These are phyloP conservation scores for Penicillium psychrofluorescens DNA, from an alignment of 495 filamentous ascomycete species.

Conservation along the genomic window DNA sequence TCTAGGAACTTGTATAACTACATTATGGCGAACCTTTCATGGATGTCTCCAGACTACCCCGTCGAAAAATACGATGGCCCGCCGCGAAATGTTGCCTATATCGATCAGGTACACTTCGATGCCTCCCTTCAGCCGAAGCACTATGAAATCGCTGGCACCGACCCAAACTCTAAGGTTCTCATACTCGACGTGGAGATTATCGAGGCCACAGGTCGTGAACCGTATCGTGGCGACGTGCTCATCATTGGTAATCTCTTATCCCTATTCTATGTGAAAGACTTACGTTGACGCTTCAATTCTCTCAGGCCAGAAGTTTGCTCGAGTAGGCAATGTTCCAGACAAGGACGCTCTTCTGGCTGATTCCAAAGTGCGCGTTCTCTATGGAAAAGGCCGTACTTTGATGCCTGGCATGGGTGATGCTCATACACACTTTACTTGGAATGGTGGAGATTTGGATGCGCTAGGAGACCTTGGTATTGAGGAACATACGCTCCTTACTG, in stretches of 20 bases:
- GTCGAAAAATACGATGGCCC: conserved; percentile 1
- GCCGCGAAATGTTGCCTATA: conserved; percentile 3
- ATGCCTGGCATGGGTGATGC: conserved; percentile 44
- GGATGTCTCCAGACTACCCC: conserved; percentile 3
- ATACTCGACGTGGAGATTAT: conserved; percentile 43
- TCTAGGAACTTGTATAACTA: not conserved
- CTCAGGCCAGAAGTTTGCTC: conserved; percentile 26
- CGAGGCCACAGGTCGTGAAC: conserved; percentile 37
- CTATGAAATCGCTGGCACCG: conserved; percentile 25
- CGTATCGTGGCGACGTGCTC: conserved; percentile 42
- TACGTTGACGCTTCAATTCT: not conserved
- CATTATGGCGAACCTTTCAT: conserved; percentile 1
- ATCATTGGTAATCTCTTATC: conserved; percentile 25
- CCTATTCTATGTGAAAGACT: not conserved
- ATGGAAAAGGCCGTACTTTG: conserved; percentile 35
- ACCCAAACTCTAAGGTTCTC: conserved; percentile 28
- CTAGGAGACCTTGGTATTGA: conserved; percentile 35
- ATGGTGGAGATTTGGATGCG: conserved; percentile 29
- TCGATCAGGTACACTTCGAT: conserved; percentile 6
- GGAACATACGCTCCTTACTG: conserved; percentile 42
- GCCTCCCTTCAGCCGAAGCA: conserved; percentile 7
- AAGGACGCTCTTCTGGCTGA: conserved; percentile 22
- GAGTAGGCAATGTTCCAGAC: conserved; percentile 33
- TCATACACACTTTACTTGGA: conserved; percentile 47
- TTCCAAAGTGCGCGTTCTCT: conserved; percentile 26